Evolutionary conservation across 2,329 filamentous ascomycete species (phyloP).

Genomic region (Furcasterigmium sp.): DNA sequence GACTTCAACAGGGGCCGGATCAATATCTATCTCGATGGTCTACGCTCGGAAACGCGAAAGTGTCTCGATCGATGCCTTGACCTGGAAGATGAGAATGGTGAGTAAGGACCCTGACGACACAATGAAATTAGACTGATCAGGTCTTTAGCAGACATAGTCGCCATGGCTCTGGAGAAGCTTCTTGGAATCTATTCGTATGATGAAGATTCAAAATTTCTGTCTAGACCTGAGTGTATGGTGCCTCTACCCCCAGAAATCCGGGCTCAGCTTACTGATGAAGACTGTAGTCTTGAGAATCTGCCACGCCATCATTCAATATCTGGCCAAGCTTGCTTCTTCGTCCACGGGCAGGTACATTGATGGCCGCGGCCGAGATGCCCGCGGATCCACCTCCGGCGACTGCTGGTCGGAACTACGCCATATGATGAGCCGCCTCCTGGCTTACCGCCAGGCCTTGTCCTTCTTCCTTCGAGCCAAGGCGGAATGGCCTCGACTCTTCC

Average conservation of each 20-base stretch:
- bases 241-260: no score
- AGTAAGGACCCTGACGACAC: neutral
- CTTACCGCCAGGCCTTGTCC: neutral
- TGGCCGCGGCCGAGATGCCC: neutral
- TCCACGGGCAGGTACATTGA: neutral
- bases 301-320: neutral
- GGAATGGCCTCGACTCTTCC: slow-evolving; percentile 23
- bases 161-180: no score
- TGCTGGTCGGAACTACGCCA: neutral
- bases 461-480: slow-evolving; percentile 8
- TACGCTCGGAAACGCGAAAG: neutral
- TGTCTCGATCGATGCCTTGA: neutral
- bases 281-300: neutral
- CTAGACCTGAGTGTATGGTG: no score
- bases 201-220: no score
- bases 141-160: no score
- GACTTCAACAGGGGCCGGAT: slow-evolving; percentile 6
- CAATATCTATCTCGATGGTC: neutral
- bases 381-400: neutral
- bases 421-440: neutral
- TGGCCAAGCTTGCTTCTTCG: neutral
- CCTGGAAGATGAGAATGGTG: no score
- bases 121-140: neutral
- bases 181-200: no score
- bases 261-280: no score